phyloP scores from a whole-genome alignment of 2,329 filamentous ascomycete species.

The Neofusicoccum cordaticola region DNA sequence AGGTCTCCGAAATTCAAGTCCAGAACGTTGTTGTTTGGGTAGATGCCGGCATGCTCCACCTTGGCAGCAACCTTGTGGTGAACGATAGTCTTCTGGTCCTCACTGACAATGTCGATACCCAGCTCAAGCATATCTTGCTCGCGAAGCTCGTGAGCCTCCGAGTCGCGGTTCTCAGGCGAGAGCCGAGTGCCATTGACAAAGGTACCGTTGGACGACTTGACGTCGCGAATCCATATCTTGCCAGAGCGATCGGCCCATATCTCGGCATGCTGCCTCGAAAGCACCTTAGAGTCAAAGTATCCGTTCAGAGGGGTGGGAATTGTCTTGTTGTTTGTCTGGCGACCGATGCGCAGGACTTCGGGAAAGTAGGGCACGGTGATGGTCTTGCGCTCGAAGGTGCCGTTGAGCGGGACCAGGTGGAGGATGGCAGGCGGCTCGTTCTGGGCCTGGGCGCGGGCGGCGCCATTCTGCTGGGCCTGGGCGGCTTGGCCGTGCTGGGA shows the following conservation, averaged over 20 bases:
- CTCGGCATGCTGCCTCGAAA: slow-evolving; percentile 93
- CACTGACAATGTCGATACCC: slow-evolving; percentile 97
- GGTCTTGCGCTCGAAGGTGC: slow-evolving; percentile 95
- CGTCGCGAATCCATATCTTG: slow-evolving; percentile 93
- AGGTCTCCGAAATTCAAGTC: slow-evolving; percentile 92
- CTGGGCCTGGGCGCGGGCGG: slow-evolving; percentile 38
- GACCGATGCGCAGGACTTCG: slow-evolving; percentile 90
- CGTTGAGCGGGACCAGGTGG: slow-evolving; percentile 85
- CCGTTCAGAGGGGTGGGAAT: slow-evolving; percentile 87
- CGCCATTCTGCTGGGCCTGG: slow-evolving; percentile 58
- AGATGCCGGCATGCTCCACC: slow-evolving; percentile 89
- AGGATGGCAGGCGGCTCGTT: slow-evolving; percentile 71
- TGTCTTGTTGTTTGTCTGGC: slow-evolving; percentile 96
- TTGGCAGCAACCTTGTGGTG: slow-evolving; percentile 98
- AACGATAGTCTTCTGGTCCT: slow-evolving; percentile 97
- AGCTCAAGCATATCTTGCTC: slow-evolving; percentile 90
- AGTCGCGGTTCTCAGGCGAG: slow-evolving; percentile 92
- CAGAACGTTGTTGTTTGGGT: slow-evolving; percentile 71
- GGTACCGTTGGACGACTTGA: slow-evolving; percentile 97
- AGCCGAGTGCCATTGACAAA: slow-evolving; percentile 92
- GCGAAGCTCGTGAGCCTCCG: slow-evolving; percentile 88
- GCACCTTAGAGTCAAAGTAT: slow-evolving; percentile 96
- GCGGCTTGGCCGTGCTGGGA: slow-evolving; percentile 68
- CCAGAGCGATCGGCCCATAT: slow-evolving; percentile 83
- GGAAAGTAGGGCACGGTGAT: slow-evolving; percentile 90